Conservation (phyloP, 169 alveolate genomes). For the Cyclospora cayetanensis region DNA sequence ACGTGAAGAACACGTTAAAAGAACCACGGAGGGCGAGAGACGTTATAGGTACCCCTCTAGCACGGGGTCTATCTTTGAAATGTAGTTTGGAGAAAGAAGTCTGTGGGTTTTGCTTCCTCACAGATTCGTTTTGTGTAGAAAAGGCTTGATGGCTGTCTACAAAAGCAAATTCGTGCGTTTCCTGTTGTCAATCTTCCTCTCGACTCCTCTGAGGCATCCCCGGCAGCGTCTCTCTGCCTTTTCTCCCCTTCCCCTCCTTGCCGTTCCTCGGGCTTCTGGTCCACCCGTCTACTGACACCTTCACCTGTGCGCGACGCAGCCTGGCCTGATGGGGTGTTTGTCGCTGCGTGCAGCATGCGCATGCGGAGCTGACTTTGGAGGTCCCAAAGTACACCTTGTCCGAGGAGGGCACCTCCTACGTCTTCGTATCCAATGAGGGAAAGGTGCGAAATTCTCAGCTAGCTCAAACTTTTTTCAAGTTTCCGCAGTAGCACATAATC, state of each 20-base stretch:
- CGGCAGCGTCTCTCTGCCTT: neutral
- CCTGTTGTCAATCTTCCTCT: neutral
- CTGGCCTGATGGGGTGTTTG: too few relatives aligned
- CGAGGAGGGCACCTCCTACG: neutral
- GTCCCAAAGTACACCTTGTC: constrained; percentile 29
- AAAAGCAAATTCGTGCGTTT: constrained; percentile 66
- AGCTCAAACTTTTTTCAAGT: too few relatives aligned
- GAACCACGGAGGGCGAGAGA: neutral
- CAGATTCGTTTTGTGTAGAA: constrained; percentile 72
- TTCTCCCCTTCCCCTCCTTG: neutral
- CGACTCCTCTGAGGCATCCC: neutral
- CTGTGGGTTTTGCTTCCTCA: neutral
- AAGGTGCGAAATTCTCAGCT: too few relatives aligned
- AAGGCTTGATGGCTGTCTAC: constrained; percentile 68
- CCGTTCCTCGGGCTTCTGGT: neutral
- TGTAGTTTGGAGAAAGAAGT: neutral
- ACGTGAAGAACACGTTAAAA: neutral
- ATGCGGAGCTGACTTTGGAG: constrained; percentile 27
- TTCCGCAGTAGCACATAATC: too few relatives aligned
- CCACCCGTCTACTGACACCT: too few relatives aligned
- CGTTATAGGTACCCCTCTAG: neutral
- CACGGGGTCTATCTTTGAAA: neutral
- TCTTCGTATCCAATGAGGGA: neutral
- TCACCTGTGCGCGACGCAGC: too few relatives aligned
- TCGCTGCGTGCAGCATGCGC: constrained; percentile 18